These are phyloP conservation scores for Beta lomatogona DNA, from an alignment of 179 eudicot species.

Conservation along the genomic window DNA sequence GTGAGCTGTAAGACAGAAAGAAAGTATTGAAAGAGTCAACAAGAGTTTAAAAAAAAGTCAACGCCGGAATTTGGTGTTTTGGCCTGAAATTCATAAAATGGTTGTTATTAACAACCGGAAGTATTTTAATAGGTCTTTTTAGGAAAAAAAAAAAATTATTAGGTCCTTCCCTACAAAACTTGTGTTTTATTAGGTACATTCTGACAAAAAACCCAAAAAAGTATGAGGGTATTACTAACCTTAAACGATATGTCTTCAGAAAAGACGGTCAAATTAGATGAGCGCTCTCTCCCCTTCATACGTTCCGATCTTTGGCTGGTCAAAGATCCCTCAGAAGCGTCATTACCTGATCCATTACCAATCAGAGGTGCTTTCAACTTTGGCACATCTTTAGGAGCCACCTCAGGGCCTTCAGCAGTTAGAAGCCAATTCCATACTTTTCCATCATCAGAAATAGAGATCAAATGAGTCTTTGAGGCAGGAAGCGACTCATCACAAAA, in stretches of 20 bases:
- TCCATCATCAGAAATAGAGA: conserved; percentile 95
- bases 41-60: too few species aligned
- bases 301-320: conserved; percentile 39
- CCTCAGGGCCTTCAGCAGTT: conserved; percentile 69
- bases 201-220: too few species aligned
- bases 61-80: too few species aligned
- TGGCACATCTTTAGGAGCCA: conserved; percentile 45
- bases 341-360: conserved; percentile 35
- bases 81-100: too few species aligned
- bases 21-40: too few species aligned
- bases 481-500: conserved; percentile 65
- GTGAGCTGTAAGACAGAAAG: too few species aligned
- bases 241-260: conserved; percentile 57
- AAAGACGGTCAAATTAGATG: conserved; percentile 37
- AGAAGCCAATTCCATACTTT: conserved; percentile 98
- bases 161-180: too few species aligned
- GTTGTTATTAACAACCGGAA: too few species aligned
- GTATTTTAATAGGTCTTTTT: too few species aligned
- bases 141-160: too few species aligned
- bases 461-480: conserved; percentile 70
- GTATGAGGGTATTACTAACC: conserved; percentile 42
- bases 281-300: conserved; percentile 32
- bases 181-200: too few species aligned
- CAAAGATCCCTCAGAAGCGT: conserved; percentile 37
- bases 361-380: conserved; percentile 30